phyloP scores from a whole-genome alignment of 1,284 basidiomycete species.

The Ganoderma lucidum region DNA sequence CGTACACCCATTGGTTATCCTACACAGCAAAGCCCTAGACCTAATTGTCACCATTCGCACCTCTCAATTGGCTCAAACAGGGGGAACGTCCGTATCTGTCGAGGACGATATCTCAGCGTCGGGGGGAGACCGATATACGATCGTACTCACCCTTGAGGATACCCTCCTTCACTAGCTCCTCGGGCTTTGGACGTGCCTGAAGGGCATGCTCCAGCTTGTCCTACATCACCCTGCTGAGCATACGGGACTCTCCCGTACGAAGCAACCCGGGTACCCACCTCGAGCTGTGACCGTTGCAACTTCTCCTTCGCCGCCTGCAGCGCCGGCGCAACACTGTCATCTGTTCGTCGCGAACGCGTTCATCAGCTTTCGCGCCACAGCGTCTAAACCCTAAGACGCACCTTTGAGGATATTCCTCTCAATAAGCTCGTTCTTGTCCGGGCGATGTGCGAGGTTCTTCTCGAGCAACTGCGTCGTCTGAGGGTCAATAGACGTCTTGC shows the following conservation, averaged over 20 bases:
- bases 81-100: slow-evolving; percentile 32
- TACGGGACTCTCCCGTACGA: neutral
- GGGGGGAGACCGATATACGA: neutral
- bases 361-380: slow-evolving; percentile 4
- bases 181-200: slow-evolving; percentile 68
- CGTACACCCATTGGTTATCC: slow-evolving; percentile 25
- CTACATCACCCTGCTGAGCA: slow-evolving; percentile 43
- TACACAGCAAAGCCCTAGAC: slow-evolving; percentile 19
- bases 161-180: slow-evolving; percentile 76
- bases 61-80: slow-evolving; percentile 18
- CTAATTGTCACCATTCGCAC: slow-evolving; percentile 17
- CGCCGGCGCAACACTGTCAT: slow-evolving; percentile 76
- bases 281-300: slow-evolving; percentile 72
- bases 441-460: slow-evolving; percentile 62
- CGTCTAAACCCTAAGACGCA: slow-evolving; percentile 36
- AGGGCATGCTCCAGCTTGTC: slow-evolving; percentile 76
- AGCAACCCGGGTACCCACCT: slow-evolving; percentile 48
- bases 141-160: slow-evolving; percentile 56
- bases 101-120: neutral
- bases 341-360: slow-evolving; percentile 41
- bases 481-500: slow-evolving; percentile 50
- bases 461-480: slow-evolving; percentile 59
- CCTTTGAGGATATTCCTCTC: slow-evolving; percentile 83
- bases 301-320: slow-evolving; percentile 72
- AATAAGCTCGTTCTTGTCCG: slow-evolving; percentile 70